Base-by-base conservation (phyloP, 345 rosid genomes). In the Salix udensis region DNA sequence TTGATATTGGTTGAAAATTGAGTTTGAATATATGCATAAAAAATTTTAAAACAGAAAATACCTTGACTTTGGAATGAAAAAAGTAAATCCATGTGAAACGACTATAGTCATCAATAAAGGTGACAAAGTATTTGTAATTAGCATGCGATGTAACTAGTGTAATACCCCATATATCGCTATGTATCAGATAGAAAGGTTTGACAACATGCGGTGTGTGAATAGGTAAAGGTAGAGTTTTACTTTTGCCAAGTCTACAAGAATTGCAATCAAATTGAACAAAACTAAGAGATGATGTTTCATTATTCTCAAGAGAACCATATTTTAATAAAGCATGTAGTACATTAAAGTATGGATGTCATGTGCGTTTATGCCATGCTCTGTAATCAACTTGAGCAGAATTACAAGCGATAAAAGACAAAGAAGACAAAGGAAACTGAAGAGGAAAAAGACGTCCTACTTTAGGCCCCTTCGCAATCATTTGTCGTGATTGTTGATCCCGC, bases 401-500 rank as follows among this genome's bases (percentile, higher is more conserved):
- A 30, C 8, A 5, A 74, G 16, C 6, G 71, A 31, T 14, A 74
- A 24, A 42, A 7, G 42, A 42, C 2, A 28, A 4, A 7, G 16
- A n/a, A 64, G 6, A 4, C 10, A 53, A 53, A 53, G 11, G 24
- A 21, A 53, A 53, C 2, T 53, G 4, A 8, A 74, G 7, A 12
- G 70, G 28, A 4, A 74, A 64, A 15, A 44, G 30, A 4, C 31
- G 0, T 34, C 44, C 23, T 1, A 36, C 4, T 72, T 55, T 72
- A 78, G 50, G 76, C 68, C 26, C 68, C 21, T 23, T 66, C 19
- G 19, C 24, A 0, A 26, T 48, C 42, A 65, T 28, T 6, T 1
- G 39, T 67, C 67, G 14, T 37, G 40, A 65, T 4, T 44, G 46
- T 53, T 77, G 58, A 72, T 52, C 80, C 42, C 64, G 8, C 30